These are phyloP conservation scores for Mycena sp. DNA, from an alignment of 1,284 basidiomycete species.

Conservation along the genomic window DNA sequence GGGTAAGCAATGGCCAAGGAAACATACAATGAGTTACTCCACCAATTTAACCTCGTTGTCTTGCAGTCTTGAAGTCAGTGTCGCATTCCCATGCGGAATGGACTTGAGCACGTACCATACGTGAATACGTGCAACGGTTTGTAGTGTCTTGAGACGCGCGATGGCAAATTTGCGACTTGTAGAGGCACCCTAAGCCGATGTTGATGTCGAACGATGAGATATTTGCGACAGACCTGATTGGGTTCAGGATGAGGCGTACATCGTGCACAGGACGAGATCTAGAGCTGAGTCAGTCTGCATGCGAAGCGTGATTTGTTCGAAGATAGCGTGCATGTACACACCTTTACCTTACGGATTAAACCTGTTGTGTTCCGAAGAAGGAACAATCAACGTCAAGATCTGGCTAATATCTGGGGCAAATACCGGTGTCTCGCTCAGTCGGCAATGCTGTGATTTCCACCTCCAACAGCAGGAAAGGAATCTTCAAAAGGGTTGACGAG, in stretches of 20 bases:
- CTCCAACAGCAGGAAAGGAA: background rate
- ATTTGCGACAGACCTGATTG: background rate
- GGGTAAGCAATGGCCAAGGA: conserved; percentile 1
- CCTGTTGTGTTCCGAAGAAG: too few relatives aligned
- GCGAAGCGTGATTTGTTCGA: background rate
- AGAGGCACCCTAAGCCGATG: background rate
- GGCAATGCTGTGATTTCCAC: background rate
- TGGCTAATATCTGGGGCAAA: background rate
- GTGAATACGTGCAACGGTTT: background rate
- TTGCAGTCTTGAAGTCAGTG: background rate
- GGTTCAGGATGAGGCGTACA: background rate
- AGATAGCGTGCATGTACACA: background rate
- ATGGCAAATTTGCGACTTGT: background rate
- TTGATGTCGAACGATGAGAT: background rate
- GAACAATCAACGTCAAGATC: background rate
- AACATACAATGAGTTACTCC: background rate
- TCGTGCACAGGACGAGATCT: background rate
- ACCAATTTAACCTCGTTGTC: background rate
- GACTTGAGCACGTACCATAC: background rate
- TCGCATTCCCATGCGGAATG: background rate
- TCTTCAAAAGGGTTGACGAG: background rate
- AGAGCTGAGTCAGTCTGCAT: background rate
- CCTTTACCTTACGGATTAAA: background rate
- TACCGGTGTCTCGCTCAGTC: background rate
- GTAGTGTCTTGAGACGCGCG: background rate